phyloP scores from a whole-genome alignment of 345 rosid genomes.

The Conringia planisiliqua region DNA sequence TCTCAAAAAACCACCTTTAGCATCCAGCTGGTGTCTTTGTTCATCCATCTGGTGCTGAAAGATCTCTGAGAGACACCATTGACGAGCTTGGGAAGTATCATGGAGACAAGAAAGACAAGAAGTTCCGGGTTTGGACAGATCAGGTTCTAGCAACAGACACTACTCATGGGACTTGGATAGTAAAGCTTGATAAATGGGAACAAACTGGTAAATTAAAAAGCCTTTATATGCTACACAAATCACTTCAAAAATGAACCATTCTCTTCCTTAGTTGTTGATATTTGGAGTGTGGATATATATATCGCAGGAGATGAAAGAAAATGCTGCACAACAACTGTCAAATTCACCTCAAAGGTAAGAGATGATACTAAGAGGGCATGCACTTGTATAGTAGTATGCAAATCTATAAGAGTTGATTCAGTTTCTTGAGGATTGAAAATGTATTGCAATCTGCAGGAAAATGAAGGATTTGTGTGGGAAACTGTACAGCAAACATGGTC shows the following conservation, averaged over 20 bases:
- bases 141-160: conserved; percentile 50
- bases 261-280: not conserved
- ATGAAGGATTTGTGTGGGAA: conserved; percentile 41
- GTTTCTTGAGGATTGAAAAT: conserved; percentile 12
- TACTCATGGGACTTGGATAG: conserved; percentile 58
- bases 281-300: not conserved
- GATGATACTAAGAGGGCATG: conserved; percentile 1
- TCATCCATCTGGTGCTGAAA: conserved; percentile 74
- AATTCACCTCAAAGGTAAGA: conserved; percentile 52
- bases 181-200: conserved; percentile 79
- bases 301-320: conserved; percentile 53
- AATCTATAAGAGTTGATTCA: not conserved
- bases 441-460: conserved; percentile 35
- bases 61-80: conserved; percentile 55
- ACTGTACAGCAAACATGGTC: conserved; percentile 74
- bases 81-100: conserved; percentile 47
- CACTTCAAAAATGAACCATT: not conserved
- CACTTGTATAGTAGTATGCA: not conserved
- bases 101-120: conserved; percentile 70
- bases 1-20: conserved; percentile 36
- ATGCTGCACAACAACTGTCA: conserved; percentile 55
- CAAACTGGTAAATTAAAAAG: conserved; percentile 47
- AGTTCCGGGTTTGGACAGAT: conserved; percentile 79
- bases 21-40: conserved; percentile 49
- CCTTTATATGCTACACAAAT: not conserved